Conservation (phyloP, 1,284 basidiomycete species). For the Melanopsichium pennsylvanicum region DNA sequence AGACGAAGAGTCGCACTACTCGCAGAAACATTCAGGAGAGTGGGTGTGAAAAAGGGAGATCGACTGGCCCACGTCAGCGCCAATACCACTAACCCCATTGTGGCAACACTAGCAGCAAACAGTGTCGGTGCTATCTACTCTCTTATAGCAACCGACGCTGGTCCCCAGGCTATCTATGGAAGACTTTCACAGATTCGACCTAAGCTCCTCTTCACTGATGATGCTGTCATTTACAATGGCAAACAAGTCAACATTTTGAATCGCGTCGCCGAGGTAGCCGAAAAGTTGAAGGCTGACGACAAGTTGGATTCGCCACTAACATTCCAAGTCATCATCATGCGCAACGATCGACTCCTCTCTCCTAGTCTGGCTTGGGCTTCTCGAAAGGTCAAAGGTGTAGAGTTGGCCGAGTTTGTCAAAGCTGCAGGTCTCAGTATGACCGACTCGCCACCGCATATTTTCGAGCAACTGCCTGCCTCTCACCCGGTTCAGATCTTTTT, state of each 20-base stretch:
- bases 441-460: conserved; percentile 32
- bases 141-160: conserved; percentile 46
- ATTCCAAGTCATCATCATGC: conserved; percentile 47
- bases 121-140: conserved; percentile 48
- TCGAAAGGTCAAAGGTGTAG: conserved; percentile 12
- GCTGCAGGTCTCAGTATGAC: conserved; percentile 17
- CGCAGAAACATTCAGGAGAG: conserved; percentile 31
- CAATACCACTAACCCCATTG: conserved; percentile 33
- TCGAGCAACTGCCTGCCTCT: conserved; percentile 43
- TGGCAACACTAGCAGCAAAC: conserved; percentile 40
- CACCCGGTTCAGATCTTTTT: conserved; percentile 65
- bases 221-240: conserved; percentile 63
- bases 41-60: conserved; percentile 35
- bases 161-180: conserved; percentile 47
- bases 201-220: conserved; percentile 65
- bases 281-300: conserved; percentile 41
- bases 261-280: conserved; percentile 50
- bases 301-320: conserved; percentile 35
- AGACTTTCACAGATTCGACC: conserved; percentile 62
- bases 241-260: conserved; percentile 60
- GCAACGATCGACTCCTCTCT: conserved; percentile 14
- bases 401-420: conserved; percentile 19
- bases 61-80: conserved; percentile 39
- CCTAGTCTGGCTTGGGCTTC: conserved; percentile 18
- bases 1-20: conserved; percentile 36